Base-by-base conservation (phyloP, 2,329 filamentous ascomycete species). In the Diaporthe citriasiana region DNA sequence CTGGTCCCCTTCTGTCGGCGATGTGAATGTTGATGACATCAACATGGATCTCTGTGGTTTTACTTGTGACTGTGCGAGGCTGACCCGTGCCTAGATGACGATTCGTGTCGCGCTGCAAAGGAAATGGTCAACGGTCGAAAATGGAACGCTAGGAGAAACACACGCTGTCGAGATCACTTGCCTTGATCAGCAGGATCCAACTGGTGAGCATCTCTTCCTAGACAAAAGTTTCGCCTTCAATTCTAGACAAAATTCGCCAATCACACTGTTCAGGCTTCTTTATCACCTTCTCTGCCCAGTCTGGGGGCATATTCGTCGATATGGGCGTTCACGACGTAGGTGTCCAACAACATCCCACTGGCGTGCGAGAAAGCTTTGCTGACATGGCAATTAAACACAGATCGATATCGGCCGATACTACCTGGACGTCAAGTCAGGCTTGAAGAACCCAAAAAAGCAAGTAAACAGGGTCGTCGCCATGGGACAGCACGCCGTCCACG, bases 361-460 rank as follows among this genome's bases (percentile, higher is more conserved):
- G 17, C 6, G 22, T 6, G 22, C 42, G 25, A 33, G 1, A 53
- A 13, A 45, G 35, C 12, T 35, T n/a, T 13, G 15, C 68, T 59
- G 15, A 70, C 3, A 33, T 2, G 35, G 19, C n/a, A 25, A 70
- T 19, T 6, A 45, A 7, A 25, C 22, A 57, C n/a, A 78, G 77
- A 78, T 78, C n/a, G 79, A 81, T 75, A 74, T 65, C 40, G 77
- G 75, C 33, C 73, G 77, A 70, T 78, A 78, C 71, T 81, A 77
- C 66, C 75, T 82, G 30, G 78, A 79, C 40, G 76, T 79, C 47
- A 77, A 76, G 50, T 75, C 77, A 3, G 70, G 76, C n/a, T 73
- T 82, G 68, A 70, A 72, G 10, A 81, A 81, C 74, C 78, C 80
- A 42, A 78, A 78, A 65, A 80, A 83, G 77, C 77, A 82, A 59